Evolutionary conservation across 768 basidiomycete genomes (phyloP).

Genomic region (Hydnomerulius pinastri): DNA sequence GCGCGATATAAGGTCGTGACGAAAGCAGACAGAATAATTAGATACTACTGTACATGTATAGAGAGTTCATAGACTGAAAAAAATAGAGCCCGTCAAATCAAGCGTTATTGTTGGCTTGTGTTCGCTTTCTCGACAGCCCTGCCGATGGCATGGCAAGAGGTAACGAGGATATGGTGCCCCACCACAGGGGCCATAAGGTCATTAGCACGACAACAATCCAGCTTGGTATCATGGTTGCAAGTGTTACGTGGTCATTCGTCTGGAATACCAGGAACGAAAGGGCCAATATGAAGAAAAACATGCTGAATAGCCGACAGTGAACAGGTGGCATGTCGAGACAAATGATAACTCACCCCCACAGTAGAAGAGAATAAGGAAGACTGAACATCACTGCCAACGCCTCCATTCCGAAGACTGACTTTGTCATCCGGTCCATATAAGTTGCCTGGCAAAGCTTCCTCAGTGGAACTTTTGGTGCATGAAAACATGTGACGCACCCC

Average conservation of each 20-base stretch:
- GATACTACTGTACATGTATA: not conserved
- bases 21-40: not conserved
- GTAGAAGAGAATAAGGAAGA: conserved; percentile 31
- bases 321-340: not conserved
- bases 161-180: no score
- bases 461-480: not conserved
- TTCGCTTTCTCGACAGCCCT: no score
- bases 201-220: not conserved
- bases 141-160: not conserved
- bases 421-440: conserved; percentile 21
- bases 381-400: conserved; percentile 33
- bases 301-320: not conserved
- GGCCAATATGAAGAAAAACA: not conserved
- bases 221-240: not conserved
- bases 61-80: not conserved
- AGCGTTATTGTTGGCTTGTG: not conserved
- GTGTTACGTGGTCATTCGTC: not conserved
- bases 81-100: no score
- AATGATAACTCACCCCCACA: conserved; percentile 26
- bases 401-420: conserved; percentile 22
- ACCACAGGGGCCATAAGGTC: not conserved
- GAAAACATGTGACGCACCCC: not conserved
- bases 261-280: not conserved
- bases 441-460: conserved; percentile 12
- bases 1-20: no score